Evolutionary conservation across 805 yeast genomes (phyloP).

Genomic region (Candida manassasensis): DNA sequence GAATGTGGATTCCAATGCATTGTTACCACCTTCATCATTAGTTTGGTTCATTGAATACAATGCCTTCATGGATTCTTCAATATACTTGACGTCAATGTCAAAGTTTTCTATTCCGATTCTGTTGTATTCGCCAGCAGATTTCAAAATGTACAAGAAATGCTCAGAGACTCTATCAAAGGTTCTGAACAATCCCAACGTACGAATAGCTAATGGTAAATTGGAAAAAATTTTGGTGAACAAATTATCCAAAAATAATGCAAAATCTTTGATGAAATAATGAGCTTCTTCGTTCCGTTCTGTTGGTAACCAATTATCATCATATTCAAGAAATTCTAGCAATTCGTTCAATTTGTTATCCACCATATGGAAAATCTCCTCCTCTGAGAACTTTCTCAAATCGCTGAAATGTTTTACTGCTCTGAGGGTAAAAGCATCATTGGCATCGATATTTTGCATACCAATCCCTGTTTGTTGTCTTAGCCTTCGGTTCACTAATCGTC

Average conservation of each 20-base stretch:
- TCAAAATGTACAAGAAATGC: conserved; percentile 57
- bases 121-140: conserved; percentile 52
- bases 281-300: conserved; percentile 52
- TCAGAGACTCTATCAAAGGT: conserved; percentile 82
- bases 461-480: conserved; percentile 35
- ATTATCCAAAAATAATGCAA: conserved; percentile 79
- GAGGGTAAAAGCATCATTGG: conserved; percentile 34
- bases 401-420: conserved; percentile 53
- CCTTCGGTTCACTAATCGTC: conserved; percentile 37
- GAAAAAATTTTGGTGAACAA: conserved; percentile 81
- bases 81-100: conserved; percentile 70
- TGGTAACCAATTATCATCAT: conserved; percentile 67
- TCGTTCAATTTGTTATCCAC: conserved; percentile 78
- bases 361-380: conserved; percentile 72
- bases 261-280: conserved; percentile 69
- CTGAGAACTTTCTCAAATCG: conserved; percentile 64
- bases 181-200: conserved; percentile 75
- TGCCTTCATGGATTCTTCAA: conserved; percentile 53
- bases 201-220: conserved; percentile 71
- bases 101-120: conserved; percentile 65
- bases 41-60: conserved; percentile 22
- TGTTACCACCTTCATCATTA: conserved; percentile 28
- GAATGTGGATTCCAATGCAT: conserved; percentile 67
- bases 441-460: conserved; percentile 37
- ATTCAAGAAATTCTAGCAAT: conserved; percentile 78